Base-by-base conservation (phyloP, 23 red algal genomes). In the Gracilaria caudata region DNA sequence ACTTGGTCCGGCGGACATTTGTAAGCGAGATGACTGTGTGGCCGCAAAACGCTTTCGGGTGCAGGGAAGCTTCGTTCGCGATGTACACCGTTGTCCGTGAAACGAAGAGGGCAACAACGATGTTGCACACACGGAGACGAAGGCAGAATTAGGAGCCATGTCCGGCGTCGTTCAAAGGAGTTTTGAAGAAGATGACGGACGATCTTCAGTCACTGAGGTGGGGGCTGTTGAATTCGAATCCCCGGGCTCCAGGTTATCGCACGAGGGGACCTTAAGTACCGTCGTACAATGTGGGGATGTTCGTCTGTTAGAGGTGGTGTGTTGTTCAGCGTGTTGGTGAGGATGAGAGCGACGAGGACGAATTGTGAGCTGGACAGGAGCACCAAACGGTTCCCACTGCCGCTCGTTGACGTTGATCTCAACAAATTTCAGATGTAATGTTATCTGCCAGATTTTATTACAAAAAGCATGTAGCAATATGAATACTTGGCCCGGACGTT, bases 1-100 rank as follows among this genome's bases (percentile, higher is more conserved):
- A 79, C 71, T 87, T 29, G 89, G 89, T 21, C 89, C 89, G 36
- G 63, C 32, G 20, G 72, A 79, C 51, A 77, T 89, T 28, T 21
- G 7, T 9, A 60, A 47, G 21, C 38, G 70, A 46, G 39, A 25
- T 43, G 37, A 17, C 6, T 49, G 24, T 24, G 33, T 47, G 11
- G 70, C 14, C 39, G 70, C 12, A 12, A 29, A 49, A 0, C 33
- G 37, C 19, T 17, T 23, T 9, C 37, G 70, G 19, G 25, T 3
- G 32, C 3, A 11, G 25, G 38, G 21, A 75, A 25, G 20, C 7
- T 47, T 75, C 3, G 70, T 34, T 30, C 70, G 47, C 19, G 20
- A 24, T 47, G 29, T 49, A 30, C 70, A 47, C 23, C 13, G 37
- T 8, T 75, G 39, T 4, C 70, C 70, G 29, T 75, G 20, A 14